Evolutionary conservation across 495 filamentous ascomycete genomes (phyloP).

Genomic region (Peziza echinospora): DNA sequence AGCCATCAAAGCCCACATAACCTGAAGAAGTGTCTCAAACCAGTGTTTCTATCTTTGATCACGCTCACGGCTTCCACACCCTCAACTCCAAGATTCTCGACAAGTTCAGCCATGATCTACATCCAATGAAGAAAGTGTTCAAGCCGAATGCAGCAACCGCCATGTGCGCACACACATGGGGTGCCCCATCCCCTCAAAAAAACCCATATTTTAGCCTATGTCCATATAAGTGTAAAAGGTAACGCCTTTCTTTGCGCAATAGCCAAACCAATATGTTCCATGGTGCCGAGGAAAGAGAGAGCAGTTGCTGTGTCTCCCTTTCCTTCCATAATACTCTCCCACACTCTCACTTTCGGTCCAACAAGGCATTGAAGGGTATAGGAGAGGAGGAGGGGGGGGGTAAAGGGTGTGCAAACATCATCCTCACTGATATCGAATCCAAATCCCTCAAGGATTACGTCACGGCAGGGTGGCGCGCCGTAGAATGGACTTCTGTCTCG

Average conservation of each 20-base stretch:
- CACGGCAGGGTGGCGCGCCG: conserved; percentile 14
- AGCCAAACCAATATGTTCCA: conserved; percentile 13
- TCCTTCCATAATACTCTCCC: too few species aligned
- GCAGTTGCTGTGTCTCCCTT: too few species aligned
- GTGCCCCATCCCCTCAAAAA: not conserved
- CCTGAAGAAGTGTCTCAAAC: conserved; percentile 22
- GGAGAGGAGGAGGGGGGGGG: conserved; percentile 8
- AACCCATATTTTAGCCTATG: not conserved
- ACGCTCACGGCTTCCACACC: conserved; percentile 40
- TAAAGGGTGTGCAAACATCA: conserved; percentile 21
- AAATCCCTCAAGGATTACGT: conserved; percentile 20
- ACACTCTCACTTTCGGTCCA: too few species aligned
- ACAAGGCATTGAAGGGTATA: too few species aligned
- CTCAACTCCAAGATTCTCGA: conserved; percentile 36
- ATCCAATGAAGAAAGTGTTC: too few species aligned
- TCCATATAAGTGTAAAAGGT: not conserved
- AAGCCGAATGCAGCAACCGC: too few species aligned
- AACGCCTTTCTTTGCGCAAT: conserved; percentile 22
- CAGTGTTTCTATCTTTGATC: conserved; percentile 44
- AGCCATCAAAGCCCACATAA: not conserved
- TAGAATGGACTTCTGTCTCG: conserved; percentile 8
- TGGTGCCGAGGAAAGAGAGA: conserved; percentile 5
- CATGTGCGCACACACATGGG: not conserved
- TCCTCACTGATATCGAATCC: conserved; percentile 19
- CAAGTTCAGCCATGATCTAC: too few species aligned